These are phyloP conservation scores for Chaetomiaceae sp. DNA, from an alignment of 2,329 filamentous ascomycete genomes.

Conservation along the genomic window DNA sequence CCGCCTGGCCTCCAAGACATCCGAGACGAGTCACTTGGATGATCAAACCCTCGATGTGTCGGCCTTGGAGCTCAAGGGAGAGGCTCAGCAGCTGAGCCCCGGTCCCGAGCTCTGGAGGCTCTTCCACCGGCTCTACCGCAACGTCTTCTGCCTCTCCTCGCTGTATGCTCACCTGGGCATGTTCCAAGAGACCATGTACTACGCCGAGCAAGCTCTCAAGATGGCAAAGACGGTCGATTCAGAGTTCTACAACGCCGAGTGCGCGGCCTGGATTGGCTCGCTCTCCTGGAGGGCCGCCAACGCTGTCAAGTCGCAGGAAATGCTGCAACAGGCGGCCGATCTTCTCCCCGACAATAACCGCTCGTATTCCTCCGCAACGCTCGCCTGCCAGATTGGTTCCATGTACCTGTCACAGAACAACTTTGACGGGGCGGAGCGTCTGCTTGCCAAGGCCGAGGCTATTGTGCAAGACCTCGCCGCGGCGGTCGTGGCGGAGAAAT, in stretches of 20 bases:
- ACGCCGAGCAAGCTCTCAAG: conserved; percentile 76
- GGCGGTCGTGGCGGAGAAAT: neutral
- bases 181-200: conserved; percentile 83
- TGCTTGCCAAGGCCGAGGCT: conserved; percentile 46
- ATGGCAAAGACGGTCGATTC: conserved; percentile 66
- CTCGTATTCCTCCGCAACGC: conserved; percentile 39
- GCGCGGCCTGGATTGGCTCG: conserved; percentile 50
- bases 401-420: conserved; percentile 50
- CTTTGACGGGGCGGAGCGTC: conserved; percentile 37
- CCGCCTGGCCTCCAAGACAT: conserved; percentile 21
- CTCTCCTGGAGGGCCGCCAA: conserved; percentile 55
- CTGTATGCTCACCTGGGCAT: conserved; percentile 81
- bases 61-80: conserved; percentile 24
- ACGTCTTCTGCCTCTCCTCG: conserved; percentile 67
- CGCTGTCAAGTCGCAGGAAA: conserved; percentile 51
- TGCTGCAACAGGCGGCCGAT: conserved; percentile 50
- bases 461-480: conserved; percentile 37
- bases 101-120: conserved; percentile 76
- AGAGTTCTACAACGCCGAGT: conserved; percentile 51
- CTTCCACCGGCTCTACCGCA: conserved; percentile 66
- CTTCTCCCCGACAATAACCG: conserved; percentile 44
- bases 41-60: conserved; percentile 30
- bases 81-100: conserved; percentile 32
- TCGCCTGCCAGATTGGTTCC: conserved; percentile 53
- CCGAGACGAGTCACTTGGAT: conserved; percentile 16